Evolutionary conservation across 2,329 filamentous ascomycete species (phyloP).

Genomic region (Talaromyces marneffei): DNA sequence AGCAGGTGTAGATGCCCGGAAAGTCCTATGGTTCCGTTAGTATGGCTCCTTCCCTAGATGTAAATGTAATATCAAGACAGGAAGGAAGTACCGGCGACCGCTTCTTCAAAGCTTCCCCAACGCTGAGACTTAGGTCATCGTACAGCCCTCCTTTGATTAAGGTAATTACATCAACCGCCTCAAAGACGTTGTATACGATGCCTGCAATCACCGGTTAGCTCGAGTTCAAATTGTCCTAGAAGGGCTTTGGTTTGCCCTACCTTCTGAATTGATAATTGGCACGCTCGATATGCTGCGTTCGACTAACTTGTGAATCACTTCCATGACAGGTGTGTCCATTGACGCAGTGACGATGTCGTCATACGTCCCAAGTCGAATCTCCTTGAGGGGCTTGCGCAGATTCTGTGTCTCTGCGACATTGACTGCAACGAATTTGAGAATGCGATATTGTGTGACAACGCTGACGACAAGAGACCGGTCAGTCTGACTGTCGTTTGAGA

Average conservation of each 20-base stretch:
- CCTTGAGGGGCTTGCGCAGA: constrained; percentile 77
- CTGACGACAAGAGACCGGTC: constrained; percentile 87
- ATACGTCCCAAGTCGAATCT: constrained; percentile 82
- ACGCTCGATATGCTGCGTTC: constrained; percentile 90
- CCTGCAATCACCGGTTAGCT: constrained; percentile 35
- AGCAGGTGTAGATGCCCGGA: constrained; percentile 94
- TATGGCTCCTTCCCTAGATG: constrained; percentile 3
- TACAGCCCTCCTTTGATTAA: constrained; percentile 91
- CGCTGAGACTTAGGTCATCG: constrained; percentile 77
- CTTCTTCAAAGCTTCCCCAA: constrained; percentile 84
- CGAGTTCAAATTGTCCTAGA: neutral
- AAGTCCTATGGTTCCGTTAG: constrained; percentile 59
- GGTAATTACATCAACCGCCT: constrained; percentile 93
- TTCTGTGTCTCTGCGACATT: constrained; percentile 85
- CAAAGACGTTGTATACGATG: constrained; percentile 87
- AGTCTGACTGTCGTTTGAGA: constrained; percentile 92
- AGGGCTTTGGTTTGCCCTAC: constrained; percentile 27
- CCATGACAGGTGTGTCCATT: constrained; percentile 88
- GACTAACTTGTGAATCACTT: constrained; percentile 90
- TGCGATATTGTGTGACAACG: constrained; percentile 96
- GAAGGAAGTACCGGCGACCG: constrained; percentile 60
- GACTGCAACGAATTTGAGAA: constrained; percentile 96
- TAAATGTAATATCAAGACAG: constrained; percentile 11
- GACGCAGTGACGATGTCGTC: constrained; percentile 69
- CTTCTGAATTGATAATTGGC: constrained; percentile 78